A percentile compares a stretch with the other conserved stretches of the same genome.
Conservation (phyloP, 192 early-diverging fungal species). For the Endogone sp. region DNA sequence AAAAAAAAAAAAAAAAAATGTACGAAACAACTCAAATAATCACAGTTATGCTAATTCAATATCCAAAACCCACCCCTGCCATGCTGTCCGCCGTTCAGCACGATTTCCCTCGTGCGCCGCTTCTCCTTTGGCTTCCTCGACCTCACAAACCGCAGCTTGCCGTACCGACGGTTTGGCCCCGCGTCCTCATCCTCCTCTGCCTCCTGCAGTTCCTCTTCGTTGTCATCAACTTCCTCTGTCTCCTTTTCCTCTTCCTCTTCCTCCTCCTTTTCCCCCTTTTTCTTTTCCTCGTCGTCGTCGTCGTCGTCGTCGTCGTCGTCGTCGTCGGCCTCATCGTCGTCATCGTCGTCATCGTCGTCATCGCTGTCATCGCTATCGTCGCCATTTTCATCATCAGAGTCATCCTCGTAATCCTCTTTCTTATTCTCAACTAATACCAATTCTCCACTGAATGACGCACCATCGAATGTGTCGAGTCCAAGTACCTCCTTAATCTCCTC, state of each 20-base stretch:
- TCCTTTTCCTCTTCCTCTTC: conserved; percentile 11
- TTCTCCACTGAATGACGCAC: too few relatives aligned
- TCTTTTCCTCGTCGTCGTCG: not conserved
- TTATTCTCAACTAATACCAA: too few relatives aligned
- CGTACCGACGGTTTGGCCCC: not conserved
- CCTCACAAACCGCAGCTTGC: not conserved
- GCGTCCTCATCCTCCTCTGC: conserved; percentile 11
- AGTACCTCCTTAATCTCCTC: not conserved
- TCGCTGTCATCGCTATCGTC: not conserved
- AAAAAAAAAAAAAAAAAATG: not conserved
- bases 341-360: not conserved
- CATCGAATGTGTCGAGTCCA: not conserved
- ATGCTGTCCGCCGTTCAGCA: conserved; percentile 45
- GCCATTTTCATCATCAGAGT: not conserved
- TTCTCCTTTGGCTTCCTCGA: conserved; percentile 9
- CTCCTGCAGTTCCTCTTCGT: not conserved
- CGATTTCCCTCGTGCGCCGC: conserved; percentile 27
- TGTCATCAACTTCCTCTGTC: not conserved
- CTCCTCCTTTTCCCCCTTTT: conserved; percentile 7
- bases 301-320: conserved; percentile 1
- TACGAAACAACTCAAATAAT: too few relatives aligned
- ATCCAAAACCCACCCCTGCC: conserved; percentile 32
- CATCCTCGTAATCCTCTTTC: too few relatives aligned
- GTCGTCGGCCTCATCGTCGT: not conserved
- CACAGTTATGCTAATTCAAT: too few relatives aligned